A percentile compares a stretch with the other conserved stretches of the same genome.
These are phyloP conservation scores for Ceratocystis diversiconidia DNA, from an alignment of 2,329 filamentous ascomycete species.

Conservation along the genomic window DNA sequence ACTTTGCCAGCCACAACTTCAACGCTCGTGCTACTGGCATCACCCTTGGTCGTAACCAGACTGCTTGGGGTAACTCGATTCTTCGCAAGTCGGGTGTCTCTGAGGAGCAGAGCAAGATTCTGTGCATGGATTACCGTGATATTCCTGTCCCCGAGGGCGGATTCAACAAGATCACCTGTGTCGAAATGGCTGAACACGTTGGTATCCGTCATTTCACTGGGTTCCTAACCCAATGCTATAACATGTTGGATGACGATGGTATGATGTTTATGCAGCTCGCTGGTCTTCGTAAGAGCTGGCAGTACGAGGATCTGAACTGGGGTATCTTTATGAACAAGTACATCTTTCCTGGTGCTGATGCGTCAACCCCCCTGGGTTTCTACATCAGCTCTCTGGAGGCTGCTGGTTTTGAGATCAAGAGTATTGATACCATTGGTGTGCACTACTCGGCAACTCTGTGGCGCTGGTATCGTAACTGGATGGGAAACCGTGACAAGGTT, in stretches of 20 bases:
- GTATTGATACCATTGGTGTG: slow-evolving; percentile 81
- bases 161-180: slow-evolving; percentile 80
- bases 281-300: slow-evolving; percentile 86
- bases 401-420: slow-evolving; percentile 70
- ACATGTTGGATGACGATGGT: slow-evolving; percentile 94
- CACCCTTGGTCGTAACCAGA: slow-evolving; percentile 91
- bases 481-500: slow-evolving; percentile 84
- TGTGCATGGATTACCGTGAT: slow-evolving; percentile 96
- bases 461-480: slow-evolving; percentile 98
- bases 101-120: slow-evolving; percentile 77
- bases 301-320: slow-evolving; percentile 97
- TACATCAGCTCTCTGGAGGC: slow-evolving; percentile 74
- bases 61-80: slow-evolving; percentile 86
- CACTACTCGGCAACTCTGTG: slow-evolving; percentile 95
- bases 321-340: slow-evolving; percentile 99
- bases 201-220: slow-evolving; percentile 73
- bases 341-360: slow-evolving; percentile 92
- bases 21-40: slow-evolving; percentile 75
- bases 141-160: slow-evolving; percentile 44
- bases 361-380: slow-evolving; percentile 81
- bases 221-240: slow-evolving; percentile 76
- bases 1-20: slow-evolving; percentile 86
- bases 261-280: slow-evolving; percentile 93
- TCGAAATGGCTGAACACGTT: slow-evolving; percentile 98
- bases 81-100: slow-evolving; percentile 68